Conservation (phyloP, 805 yeast genomes). For the Kuraishia floccosa region DNA sequence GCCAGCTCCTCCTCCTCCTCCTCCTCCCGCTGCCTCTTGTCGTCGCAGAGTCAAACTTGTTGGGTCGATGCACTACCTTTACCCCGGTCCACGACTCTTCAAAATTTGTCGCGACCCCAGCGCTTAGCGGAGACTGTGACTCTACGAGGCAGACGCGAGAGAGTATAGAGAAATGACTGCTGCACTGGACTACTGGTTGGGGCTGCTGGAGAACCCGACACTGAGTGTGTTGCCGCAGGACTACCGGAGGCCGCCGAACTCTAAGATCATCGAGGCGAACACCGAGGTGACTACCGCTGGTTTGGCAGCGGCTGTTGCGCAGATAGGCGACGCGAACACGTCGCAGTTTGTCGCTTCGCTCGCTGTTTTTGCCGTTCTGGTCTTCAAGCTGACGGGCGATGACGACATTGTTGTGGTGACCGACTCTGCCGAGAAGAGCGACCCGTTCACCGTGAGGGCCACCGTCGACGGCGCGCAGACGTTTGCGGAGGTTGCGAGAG, state of each 20-base stretch:
- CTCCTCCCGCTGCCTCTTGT: no score
- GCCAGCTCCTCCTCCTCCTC: no score
- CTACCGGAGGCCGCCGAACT: slow-evolving; percentile 64
- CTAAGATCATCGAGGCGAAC: slow-evolving; percentile 55
- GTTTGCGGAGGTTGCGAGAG: slow-evolving; percentile 39
- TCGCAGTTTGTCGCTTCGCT: slow-evolving; percentile 39
- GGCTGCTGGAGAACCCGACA: slow-evolving; percentile 65
- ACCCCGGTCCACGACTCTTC: no score
- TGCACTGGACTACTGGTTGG: slow-evolving; percentile 45
- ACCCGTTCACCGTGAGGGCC: slow-evolving; percentile 53
- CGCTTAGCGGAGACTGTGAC: no score
- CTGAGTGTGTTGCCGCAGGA: slow-evolving; percentile 84
- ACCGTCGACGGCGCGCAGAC: slow-evolving; percentile 41
- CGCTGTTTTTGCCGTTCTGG: slow-evolving; percentile 57
- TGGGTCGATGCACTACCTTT: no score
- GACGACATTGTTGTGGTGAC: slow-evolving; percentile 89
- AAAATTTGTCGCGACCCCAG: no score
- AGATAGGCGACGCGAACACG: slow-evolving; percentile 10
- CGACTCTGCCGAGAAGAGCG: slow-evolving; percentile 22
- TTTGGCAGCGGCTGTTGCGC: slow-evolving; percentile 6
- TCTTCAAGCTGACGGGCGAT: slow-evolving; percentile 82
- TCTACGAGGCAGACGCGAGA: no score
- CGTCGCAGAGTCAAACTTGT: no score
- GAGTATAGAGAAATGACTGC: no score
- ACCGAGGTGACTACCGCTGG: slow-evolving; percentile 20